phyloP scores from a whole-genome alignment of 306 rosid species.

The Cicer pinnatifidum region DNA sequence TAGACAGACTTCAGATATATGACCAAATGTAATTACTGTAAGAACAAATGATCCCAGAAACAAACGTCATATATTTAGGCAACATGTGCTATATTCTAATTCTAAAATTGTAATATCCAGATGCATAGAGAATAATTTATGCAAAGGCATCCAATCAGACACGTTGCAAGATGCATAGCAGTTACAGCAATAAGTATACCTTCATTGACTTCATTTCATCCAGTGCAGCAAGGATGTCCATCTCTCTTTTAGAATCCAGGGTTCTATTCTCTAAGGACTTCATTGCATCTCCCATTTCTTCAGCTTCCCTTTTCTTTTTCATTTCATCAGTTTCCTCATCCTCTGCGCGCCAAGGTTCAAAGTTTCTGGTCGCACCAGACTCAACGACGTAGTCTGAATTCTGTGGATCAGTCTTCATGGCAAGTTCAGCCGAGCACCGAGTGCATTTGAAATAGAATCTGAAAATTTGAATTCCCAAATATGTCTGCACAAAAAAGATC shows the following conservation, averaged over 20 bases:
- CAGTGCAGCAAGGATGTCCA: conserved; percentile 80
- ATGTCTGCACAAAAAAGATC: conserved; percentile 61
- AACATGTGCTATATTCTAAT: conserved; percentile 13
- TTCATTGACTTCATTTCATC: conserved; percentile 98
- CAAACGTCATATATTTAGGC: neutral
- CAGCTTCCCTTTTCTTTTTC: conserved; percentile 65
- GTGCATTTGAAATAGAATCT: conserved; percentile 90
- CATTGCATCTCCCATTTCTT: conserved; percentile 94
- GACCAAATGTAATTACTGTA: neutral
- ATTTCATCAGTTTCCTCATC: conserved; percentile 62
- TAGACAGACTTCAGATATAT: neutral
- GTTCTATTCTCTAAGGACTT: conserved; percentile 86
- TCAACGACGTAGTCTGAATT: conserved; percentile 90
- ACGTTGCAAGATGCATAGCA: neutral
- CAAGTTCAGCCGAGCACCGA: conserved; percentile 80
- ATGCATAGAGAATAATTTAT: conserved; percentile 4
- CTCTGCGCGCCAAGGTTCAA: conserved; percentile 79
- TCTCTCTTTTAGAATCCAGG: conserved; percentile 79
- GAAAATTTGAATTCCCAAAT: conserved; percentile 84
- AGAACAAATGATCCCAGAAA: neutral
- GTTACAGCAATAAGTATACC: conserved; percentile 48
- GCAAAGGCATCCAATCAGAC: neutral
- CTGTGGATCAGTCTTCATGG: conserved; percentile 89
- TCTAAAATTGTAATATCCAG: conserved; percentile 13
- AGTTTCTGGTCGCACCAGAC: conserved; percentile 69